Conservation (phyloP, 371 early-diverging fungal genomes). For the Rhizopus stolonifer region DNA sequence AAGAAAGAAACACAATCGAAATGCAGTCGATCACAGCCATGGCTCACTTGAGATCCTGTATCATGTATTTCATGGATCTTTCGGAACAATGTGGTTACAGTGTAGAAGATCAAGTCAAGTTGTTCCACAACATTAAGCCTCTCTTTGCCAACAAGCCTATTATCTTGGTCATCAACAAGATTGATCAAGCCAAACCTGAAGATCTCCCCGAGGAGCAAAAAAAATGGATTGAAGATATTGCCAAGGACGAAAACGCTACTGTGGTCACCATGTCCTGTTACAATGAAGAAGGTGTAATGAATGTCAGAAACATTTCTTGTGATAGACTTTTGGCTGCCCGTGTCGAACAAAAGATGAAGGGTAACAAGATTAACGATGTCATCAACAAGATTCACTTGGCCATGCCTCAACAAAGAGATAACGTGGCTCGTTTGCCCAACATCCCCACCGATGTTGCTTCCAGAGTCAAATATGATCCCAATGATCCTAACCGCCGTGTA, state of each 20-base stretch:
- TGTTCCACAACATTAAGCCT: constrained; percentile 97
- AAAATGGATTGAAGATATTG: constrained; percentile 72
- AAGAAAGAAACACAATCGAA: constrained; percentile 99
- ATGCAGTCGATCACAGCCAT: constrained; percentile 99
- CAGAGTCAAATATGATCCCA: constrained; percentile 73
- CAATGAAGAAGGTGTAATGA: constrained; percentile 96
- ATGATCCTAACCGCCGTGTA: constrained; percentile 81
- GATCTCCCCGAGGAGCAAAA: constrained; percentile 78
- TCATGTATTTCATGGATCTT: constrained; percentile 99
- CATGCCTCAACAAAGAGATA: constrained; percentile 84
- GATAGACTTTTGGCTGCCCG: constrained; percentile 90
- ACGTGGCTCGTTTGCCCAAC: constrained; percentile 76
- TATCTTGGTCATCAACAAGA: constrained; percentile 97
- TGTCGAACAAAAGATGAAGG: constrained; percentile 94
- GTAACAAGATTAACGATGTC: constrained; percentile 87
- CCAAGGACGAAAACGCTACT: constrained; percentile 69
- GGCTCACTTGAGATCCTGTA: constrained; percentile 97
- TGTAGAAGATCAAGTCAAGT: constrained; percentile 89
- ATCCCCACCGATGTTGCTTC: constrained; percentile 79
- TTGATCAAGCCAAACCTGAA: constrained; percentile 84
- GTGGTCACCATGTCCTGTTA: constrained; percentile 86
- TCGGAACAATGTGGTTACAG: constrained; percentile 99
- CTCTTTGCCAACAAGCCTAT: constrained; percentile 99
- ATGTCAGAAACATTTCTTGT: constrained; percentile 91
- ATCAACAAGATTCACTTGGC: constrained; percentile 95